These are phyloP conservation scores for Yarrowia sp. DNA, from an alignment of 805 yeast genomes.

Conservation along the genomic window DNA sequence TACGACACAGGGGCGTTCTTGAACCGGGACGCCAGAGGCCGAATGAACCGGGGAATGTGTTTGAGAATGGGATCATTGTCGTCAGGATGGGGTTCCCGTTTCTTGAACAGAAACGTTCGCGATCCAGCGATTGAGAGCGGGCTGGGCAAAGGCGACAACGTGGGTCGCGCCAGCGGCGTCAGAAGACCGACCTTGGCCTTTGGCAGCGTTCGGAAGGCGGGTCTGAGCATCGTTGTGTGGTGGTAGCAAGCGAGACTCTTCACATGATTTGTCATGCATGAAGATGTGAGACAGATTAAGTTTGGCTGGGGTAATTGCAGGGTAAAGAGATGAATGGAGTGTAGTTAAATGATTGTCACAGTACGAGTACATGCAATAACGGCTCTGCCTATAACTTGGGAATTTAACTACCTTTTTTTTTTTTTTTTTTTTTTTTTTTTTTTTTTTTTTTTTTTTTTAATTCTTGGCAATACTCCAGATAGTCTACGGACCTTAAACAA, in stretches of 20 bases:
- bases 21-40: slow-evolving; percentile 59
- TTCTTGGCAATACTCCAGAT: too few relatives aligned
- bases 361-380: too few relatives aligned
- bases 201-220: slow-evolving; percentile 12
- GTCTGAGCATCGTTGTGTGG: slow-evolving; percentile 4
- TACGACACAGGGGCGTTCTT: slow-evolving; percentile 65
- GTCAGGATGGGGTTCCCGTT: slow-evolving; percentile 25
- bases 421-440: too few relatives aligned
- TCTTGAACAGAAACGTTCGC: slow-evolving; percentile 10
- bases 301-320: not conserved
- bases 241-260: slow-evolving; percentile 11
- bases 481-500: too few relatives aligned
- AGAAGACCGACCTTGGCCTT: not conserved
- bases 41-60: slow-evolving; percentile 59
- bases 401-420: too few relatives aligned
- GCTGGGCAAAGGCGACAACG: not conserved
- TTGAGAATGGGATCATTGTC: slow-evolving; percentile 47
- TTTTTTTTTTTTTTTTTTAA: too few relatives aligned
- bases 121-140: not conserved
- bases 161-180: not conserved
- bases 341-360: too few relatives aligned
- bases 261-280: too few relatives aligned
- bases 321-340: too few relatives aligned
- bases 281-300: not conserved
- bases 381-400: too few relatives aligned